phyloP scores from a whole-genome alignment of 345 rosid species.

The Abelmoschus esculentus region DNA sequence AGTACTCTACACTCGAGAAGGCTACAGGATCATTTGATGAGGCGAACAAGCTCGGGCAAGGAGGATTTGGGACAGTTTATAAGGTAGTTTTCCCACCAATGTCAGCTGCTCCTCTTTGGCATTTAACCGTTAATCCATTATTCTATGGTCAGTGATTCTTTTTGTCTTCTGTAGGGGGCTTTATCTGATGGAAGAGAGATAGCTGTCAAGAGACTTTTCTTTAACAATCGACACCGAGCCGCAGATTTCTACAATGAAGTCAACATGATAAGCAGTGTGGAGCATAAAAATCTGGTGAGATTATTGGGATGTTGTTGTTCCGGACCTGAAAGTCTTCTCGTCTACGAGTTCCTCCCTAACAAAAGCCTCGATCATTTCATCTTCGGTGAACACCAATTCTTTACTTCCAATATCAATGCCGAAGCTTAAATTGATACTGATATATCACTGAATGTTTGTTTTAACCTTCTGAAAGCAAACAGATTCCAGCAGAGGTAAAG shows the following conservation, averaged over 20 bases:
- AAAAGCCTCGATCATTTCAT: constrained; percentile 80
- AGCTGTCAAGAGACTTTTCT: constrained; percentile 88
- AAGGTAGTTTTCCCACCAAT: constrained; percentile 38
- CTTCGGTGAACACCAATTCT: constrained; percentile 40
- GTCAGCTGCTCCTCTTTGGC: not conserved
- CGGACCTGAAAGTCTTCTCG: constrained; percentile 91
- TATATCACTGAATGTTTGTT: not conserved
- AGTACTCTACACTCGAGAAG: constrained; percentile 79
- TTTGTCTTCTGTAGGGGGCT: constrained; percentile 46
- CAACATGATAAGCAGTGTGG: constrained; percentile 77
- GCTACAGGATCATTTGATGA: constrained; percentile 69
- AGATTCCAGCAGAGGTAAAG: constrained; percentile 59
- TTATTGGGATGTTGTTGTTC: constrained; percentile 87
- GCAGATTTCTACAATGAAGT: constrained; percentile 91
- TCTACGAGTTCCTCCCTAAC: constrained; percentile 76
- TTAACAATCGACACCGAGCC: constrained; percentile 83
- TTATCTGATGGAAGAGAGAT: constrained; percentile 84
- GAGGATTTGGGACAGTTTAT: constrained; percentile 92
- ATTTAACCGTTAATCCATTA: not conserved
- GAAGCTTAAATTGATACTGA: not conserved
- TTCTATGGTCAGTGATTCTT: not conserved
- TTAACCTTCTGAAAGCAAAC: constrained; percentile 9
- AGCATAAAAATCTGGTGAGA: constrained; percentile 88
- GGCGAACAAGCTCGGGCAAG: constrained; percentile 87
- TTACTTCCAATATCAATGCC: not conserved